Base-by-base conservation (phyloP, 305 asterid species). In the Lippia alba region DNA sequence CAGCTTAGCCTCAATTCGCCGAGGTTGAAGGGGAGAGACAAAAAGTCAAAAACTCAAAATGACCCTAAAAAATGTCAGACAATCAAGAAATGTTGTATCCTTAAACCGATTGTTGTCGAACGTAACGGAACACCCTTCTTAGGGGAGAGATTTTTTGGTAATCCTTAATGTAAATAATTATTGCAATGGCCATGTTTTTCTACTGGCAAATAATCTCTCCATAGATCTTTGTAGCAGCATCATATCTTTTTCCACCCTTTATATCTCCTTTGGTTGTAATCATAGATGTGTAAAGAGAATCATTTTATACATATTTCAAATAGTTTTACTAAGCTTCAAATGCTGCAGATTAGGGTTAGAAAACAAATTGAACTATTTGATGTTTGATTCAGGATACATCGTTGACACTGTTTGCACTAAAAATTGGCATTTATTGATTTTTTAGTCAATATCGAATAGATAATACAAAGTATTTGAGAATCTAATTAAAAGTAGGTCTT, bases 1-100 rank as follows among this genome's bases (percentile, higher is more conserved):
- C 87, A 77, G 64, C 84, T 95, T 39, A 95, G 99, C 85, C 96
- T 95, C 94, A 89, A 77, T 92, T 92, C 55, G 99, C 99, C 0
- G 99, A 92, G 86, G 97, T 95, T 48, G 98, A 95, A 89, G 99
- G 99, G 24, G 99, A 95, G 76, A 66, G 96, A 49, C 97, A 95
- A 80, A 90, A 92, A 73, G 91, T 95, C 72, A 86, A 75, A 90
- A 92, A 73, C 92, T 95, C 72, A 86, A 75, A 89, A 92, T 92
- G 96, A 89, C 91, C 0, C 87, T 90, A 34, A 92, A 89, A 84
- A 92, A 85, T 41, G 84, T 87, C 16, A 82, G 97, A 11, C 20
- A 89, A 33, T 83, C 96, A 34, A 84, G 76, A 78, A 89, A 87
- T 66, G 73, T 83, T 10, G 58, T 58, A n/a, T 69, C 84, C 51